Conservation (phyloP, 805 yeast species). For the Myxozyma vanderwaltii region DNA sequence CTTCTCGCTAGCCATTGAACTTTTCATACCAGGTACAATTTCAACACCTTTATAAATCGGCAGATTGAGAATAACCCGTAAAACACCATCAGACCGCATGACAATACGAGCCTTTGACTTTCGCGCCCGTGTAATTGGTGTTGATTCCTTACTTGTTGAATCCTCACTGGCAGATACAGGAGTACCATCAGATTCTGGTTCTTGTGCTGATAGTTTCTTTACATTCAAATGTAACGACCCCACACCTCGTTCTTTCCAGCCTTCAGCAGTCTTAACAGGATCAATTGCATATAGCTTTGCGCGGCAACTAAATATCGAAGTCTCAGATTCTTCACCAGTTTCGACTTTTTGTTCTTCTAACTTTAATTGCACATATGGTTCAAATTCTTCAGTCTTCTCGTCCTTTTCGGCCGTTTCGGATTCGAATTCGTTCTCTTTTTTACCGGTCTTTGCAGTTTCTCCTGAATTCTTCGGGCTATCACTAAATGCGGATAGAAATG, state of each 20-base stretch:
- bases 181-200: constrained; percentile 2
- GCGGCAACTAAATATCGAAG: constrained; percentile 63
- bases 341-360: constrained; percentile 50
- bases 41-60: constrained; percentile 59
- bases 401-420: constrained; percentile 29
- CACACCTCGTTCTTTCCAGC: constrained; percentile 96
- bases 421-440: constrained; percentile 37
- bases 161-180: not conserved
- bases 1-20: constrained; percentile 81
- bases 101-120: constrained; percentile 62
- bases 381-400: constrained; percentile 38
- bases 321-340: constrained; percentile 92
- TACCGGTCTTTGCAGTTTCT: constrained; percentile 30
- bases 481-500: constrained; percentile 21
- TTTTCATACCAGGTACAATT: constrained; percentile 76
- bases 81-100: constrained; percentile 87
- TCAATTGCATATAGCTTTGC: constrained; percentile 80
- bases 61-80: constrained; percentile 78
- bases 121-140: constrained; percentile 19
- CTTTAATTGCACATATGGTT: constrained; percentile 41
- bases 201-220: constrained; percentile 30
- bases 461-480: constrained; percentile 35
- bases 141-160: constrained; percentile 2
- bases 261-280: constrained; percentile 58
- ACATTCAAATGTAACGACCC: constrained; percentile 83